A percentile compares a stretch with the other conserved stretches of the same genome.
phyloP scores from a whole-genome alignment of 345 rosid genomes.

The Rhodamnia argentea region DNA sequence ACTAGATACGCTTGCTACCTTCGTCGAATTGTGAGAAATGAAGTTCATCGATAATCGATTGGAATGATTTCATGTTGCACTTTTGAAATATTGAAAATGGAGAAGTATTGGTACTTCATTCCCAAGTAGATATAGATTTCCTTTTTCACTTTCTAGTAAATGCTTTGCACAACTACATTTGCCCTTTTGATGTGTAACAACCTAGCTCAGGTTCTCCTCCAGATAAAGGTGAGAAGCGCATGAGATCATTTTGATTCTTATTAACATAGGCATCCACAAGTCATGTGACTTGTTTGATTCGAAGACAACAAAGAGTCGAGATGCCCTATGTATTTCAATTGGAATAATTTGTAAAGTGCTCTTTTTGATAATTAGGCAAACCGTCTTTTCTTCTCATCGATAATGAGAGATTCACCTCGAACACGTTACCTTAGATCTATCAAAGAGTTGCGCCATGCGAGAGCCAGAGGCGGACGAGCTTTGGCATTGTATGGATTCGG shows the following conservation, averaged over 20 bases:
- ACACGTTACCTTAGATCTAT: fast-evolving
- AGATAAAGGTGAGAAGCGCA: background rate
- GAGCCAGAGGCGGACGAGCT: background rate
- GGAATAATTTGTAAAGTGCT: background rate
- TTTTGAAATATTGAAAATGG: background rate
- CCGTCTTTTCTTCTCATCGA: background rate
- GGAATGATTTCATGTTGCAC: background rate
- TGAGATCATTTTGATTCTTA: background rate
- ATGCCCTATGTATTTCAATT: background rate
- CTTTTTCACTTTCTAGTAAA: background rate
- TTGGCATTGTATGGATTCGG: background rate
- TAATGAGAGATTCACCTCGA: background rate
- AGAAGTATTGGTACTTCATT: background rate
- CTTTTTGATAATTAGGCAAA: background rate
- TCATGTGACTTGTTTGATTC: background rate
- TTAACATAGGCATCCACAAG: background rate
- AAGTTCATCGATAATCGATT: background rate
- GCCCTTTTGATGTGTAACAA: background rate
- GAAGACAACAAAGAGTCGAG: fast-evolving
- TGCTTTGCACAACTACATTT: background rate
- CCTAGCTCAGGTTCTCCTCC: background rate
- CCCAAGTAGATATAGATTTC: background rate
- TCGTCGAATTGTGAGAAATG: background rate
- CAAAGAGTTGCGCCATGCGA: background rate
- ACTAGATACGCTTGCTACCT: background rate